A percentile compares a stretch with the other conserved stretches of the same genome.
These are phyloP conservation scores for Trichoderma pleuroti DNA, from an alignment of 2,329 filamentous ascomycete species.

Conservation along the genomic window DNA sequence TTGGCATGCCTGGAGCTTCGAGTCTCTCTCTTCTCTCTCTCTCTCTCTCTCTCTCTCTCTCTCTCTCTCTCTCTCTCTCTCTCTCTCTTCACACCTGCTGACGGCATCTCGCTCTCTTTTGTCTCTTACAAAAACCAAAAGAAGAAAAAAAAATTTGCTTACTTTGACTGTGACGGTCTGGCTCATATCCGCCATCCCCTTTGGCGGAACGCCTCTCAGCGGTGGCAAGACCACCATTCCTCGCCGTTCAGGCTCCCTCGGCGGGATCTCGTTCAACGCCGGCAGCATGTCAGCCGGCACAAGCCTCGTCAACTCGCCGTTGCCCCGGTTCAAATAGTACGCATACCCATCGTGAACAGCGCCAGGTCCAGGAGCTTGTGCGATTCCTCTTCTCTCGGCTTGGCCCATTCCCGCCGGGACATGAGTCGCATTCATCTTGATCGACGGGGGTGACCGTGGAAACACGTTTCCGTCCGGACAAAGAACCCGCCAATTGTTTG, in stretches of 20 bases:
- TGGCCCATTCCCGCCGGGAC: neutral
- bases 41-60: neutral
- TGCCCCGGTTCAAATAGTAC: constrained; percentile 53
- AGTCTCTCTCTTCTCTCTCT: too few species aligned
- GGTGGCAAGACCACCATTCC: constrained; percentile 49
- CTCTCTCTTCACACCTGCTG: neutral
- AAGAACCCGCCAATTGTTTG: constrained; percentile 1
- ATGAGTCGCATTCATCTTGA: neutral
- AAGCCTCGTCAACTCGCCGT: constrained; percentile 52
- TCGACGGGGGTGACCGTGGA: neutral
- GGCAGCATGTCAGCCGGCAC: constrained; percentile 54
- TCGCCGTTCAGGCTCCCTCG: constrained; percentile 34
- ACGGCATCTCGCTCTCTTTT: neutral
- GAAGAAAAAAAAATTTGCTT: constrained; percentile 25
- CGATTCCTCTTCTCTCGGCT: neutral
- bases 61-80: too few species aligned
- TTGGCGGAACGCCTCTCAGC: constrained; percentile 36
- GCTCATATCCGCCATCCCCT: constrained; percentile 38
- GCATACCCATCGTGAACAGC: constrained; percentile 31
- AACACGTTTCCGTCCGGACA: neutral
- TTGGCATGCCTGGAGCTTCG: too few species aligned
- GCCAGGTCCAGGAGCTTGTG: neutral
- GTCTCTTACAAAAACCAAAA: too few species aligned
- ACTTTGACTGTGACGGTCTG: constrained; percentile 40
- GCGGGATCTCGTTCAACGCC: constrained; percentile 41